Percentiles rank a stretch among this genome's conserved stretches.
phyloP scores from a whole-genome alignment of 441 rosid genomes.

The Aquilaria agallochum region DNA sequence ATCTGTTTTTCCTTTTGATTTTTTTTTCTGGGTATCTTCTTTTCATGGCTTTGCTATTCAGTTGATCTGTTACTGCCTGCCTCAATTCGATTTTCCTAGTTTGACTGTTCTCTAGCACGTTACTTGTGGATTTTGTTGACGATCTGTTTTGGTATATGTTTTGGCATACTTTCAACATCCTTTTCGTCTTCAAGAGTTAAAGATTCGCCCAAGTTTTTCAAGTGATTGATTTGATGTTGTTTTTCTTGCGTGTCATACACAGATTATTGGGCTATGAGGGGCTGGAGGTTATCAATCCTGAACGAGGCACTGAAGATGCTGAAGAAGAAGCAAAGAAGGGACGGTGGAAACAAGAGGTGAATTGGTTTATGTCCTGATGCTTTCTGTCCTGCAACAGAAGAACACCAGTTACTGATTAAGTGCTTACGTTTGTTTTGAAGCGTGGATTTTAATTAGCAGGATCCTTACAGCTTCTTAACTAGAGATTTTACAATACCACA shows the following conservation, averaged over 20 bases:
- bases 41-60: conserved; percentile 1
- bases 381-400: too few species aligned
- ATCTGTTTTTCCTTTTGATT: conserved; percentile 3
- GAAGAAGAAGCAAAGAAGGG: conserved; percentile 93
- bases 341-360: conserved; percentile 93
- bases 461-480: neutral
- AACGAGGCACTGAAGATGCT: conserved; percentile 93
- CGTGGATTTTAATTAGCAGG: too few species aligned
- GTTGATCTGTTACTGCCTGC: neutral
- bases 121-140: too few species aligned
- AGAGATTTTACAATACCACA: too few species aligned
- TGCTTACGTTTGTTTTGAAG: too few species aligned
- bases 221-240: conserved; percentile 9
- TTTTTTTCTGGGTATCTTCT: neutral
- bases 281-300: conserved; percentile 87
- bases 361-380: neutral
- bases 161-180: too few species aligned
- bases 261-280: conserved; percentile 89
- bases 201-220: too few species aligned
- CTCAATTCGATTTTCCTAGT: too few species aligned
- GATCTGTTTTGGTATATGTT: too few species aligned
- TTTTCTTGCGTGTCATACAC: conserved; percentile 7
- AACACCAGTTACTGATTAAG: too few species aligned
- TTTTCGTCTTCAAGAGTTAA: too few species aligned
- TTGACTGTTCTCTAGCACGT: too few species aligned